Conservation (phyloP, 495 filamentous ascomycete species). For the Daldinia concentrica region DNA sequence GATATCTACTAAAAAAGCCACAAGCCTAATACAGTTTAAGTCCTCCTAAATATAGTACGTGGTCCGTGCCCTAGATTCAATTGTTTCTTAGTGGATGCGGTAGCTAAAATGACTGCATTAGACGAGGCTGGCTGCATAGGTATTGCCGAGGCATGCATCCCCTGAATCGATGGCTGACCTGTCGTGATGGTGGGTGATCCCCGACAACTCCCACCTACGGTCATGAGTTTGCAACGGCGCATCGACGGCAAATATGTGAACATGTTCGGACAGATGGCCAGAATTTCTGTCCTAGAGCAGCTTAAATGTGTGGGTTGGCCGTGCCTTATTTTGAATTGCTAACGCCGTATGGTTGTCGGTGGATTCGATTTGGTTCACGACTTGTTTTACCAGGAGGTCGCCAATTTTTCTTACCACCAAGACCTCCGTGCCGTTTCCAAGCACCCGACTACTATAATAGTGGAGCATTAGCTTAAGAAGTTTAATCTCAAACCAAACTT, state of each 20-base stretch:
- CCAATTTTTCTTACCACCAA: not conserved
- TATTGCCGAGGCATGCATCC: not conserved
- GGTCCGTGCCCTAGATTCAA: too few species aligned
- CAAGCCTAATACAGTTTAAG: too few species aligned
- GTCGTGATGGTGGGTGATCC: not conserved
- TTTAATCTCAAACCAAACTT: too few species aligned
- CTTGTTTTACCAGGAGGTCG: not conserved
- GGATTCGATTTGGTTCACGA: not conserved
- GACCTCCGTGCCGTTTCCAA: not conserved
- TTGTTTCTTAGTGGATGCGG: too few species aligned
- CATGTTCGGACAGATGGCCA: too few species aligned
- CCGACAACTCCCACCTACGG: not conserved
- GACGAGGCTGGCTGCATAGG: not conserved
- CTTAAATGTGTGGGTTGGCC: too few species aligned
- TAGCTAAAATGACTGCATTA: not conserved
- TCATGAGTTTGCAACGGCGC: not conserved
- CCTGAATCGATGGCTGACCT: not conserved
- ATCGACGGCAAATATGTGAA: not conserved
- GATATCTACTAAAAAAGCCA: too few species aligned
- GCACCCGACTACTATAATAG: not conserved
- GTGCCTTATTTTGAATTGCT: not conserved
- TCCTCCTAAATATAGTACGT: too few species aligned
- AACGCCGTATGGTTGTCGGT: not conserved
- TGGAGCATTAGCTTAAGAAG: not conserved
- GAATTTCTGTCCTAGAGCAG: too few species aligned